Base-by-base conservation (phyloP, 495 filamentous ascomycete genomes). In the Articulospora tetracladia region DNA sequence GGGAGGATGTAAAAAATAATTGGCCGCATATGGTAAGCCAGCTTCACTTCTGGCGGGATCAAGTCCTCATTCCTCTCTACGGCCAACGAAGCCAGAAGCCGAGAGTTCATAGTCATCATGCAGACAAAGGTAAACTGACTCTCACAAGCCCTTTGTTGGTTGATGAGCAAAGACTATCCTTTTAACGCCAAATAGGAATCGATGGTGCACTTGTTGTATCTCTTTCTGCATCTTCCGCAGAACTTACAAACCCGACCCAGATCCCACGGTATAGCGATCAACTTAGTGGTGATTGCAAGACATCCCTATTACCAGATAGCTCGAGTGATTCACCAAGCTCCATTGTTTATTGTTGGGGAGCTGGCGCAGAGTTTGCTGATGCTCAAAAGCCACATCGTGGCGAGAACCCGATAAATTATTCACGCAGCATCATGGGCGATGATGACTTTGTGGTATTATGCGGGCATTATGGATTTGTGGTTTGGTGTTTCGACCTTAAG, bases 401-500 rank as follows among this genome's bases (percentile, higher is more conserved):
- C 19, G 47, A 50, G 47, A 27, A 25, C 20, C 10, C 19, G 6
- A n/a, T 50, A 2, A 27, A 50, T 13, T 27, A 50, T 50, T 50
- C 47, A 4, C 47, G 47, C 12, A 24, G 34, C 12, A 26, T 63
- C 13, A 19, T 39, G 22, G 60, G 61, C 11, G 66, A 68, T 50
- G 62, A 68, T 48, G 57, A 61, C 34, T 68, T 65, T 22, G 48
- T 65, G 22, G 47, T 65, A 1, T 13, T 65, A 10, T 55, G 62
- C 32, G 50, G 56, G 1, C 25, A 26, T 7, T 24, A 49, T 13
- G 61, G 62, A 19, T 62, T 44, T 23, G 19, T 53, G 3, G 59
- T 65, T 7, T 64, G 65, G 62, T 64, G 59, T 39, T 68, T 68
- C 24, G 56, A 65, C n/a, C 28, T 55, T 13, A 26, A 30, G 22